Evolutionary conservation across 345 rosid species (phyloP), one percentile per base, ranked within the genome.

Genomic region (Aethionema arabicum): DNA sequence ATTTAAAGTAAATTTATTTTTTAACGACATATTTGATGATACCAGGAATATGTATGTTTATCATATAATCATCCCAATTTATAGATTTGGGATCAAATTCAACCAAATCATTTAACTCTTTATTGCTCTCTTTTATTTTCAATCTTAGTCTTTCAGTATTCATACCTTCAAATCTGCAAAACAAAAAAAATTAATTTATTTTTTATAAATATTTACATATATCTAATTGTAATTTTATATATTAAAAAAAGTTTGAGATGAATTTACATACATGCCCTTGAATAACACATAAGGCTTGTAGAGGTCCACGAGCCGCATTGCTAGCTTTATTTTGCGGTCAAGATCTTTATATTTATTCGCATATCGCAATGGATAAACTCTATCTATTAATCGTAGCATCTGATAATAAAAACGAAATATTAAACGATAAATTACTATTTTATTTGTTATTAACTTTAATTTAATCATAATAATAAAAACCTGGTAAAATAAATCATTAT

Each of bases 241-340:
- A 45, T 6, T 11, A 11, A 45, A 45, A 45, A 35, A 11, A 42
- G 0, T 27, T 69, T 56, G 0, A 42, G 8, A 58, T 14, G 7
- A 21, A 15, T 21, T 1, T 65, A 81, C 92, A 5, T 86, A 91
- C 98, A 85, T 63, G 65, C 83, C 95, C 36, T 57, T 35, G 79
- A 83, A 89, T 81, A 87, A 85, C 65, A 83, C 79, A 72, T 89
- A 92, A 8, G 98, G 95, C 55, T 80, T 67, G 69, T 92, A 92
- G 8, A 92, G 84, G 8, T 89, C 91, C 2, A 78, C 82, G 35
- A 92, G 14, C 14, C 85, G 77, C 85, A 90, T 76, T 42, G 82
- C 87, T 8, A 70, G 67, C 11, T 71, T 84, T 59, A 69, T 49
- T 49, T 63, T 70, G 41, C 59, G 74, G 29, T 62, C 63, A 41